Percentiles rank a stretch among this genome's conserved stretches.
phyloP scores from a whole-genome alignment of 1,139 yeast genomes.

The Diutina mesorugosa region DNA sequence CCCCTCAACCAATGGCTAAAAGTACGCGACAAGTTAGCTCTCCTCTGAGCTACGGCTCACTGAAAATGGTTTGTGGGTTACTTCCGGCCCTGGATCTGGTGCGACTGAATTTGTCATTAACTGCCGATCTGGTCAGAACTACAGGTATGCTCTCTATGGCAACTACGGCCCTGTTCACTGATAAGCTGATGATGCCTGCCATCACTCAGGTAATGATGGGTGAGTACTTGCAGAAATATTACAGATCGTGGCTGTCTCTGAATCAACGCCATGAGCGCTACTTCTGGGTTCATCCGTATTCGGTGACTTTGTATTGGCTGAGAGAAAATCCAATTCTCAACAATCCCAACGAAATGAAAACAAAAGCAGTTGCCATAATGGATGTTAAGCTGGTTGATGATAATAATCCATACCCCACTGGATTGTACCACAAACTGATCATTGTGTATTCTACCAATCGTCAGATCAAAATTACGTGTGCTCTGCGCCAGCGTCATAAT shows the following conservation, averaged over 20 bases:
- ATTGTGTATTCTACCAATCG: conserved; percentile 61
- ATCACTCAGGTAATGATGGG: conserved; percentile 91
- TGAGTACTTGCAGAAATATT: conserved; percentile 79
- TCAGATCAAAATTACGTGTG: conserved; percentile 70
- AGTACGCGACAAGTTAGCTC: background rate
- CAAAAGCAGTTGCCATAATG: conserved; percentile 73
- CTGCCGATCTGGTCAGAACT: background rate
- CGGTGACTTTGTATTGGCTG: conserved; percentile 86
- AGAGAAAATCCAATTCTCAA: conserved; percentile 67
- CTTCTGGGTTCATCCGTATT: conserved; percentile 96
- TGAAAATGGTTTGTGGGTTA: background rate
- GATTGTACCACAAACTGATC: conserved; percentile 76
- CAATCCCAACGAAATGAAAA: conserved; percentile 50
- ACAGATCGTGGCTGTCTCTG: conserved; percentile 65
- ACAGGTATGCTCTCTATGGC: conserved; percentile 38
- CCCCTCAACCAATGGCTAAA: background rate
- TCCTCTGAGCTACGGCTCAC: background rate
- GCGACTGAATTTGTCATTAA: background rate
- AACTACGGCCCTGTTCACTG: conserved; percentile 60
- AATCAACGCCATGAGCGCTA: conserved; percentile 82
- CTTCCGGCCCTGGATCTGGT: conserved; percentile 1
- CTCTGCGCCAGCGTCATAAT: conserved; percentile 78
- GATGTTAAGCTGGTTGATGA: conserved; percentile 75
- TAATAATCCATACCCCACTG: conserved; percentile 81
- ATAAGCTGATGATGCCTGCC: conserved; percentile 70